Conservation (phyloP, 306 rosid species). For the Rubus idaeus region DNA sequence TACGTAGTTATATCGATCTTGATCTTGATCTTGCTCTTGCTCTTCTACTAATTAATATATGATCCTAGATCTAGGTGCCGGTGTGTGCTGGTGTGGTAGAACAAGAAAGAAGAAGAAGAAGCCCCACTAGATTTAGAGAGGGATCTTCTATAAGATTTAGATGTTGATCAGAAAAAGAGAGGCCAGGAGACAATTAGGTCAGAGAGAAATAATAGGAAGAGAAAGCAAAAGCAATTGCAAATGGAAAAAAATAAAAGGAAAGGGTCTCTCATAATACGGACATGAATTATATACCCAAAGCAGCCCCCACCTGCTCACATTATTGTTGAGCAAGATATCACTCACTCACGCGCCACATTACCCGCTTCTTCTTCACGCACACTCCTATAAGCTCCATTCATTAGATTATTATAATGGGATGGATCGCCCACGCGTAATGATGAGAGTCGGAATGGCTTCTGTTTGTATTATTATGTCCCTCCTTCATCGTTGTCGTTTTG, state of each 20-base stretch:
- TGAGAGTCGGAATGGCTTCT: slow-evolving; percentile 50
- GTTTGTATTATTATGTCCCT: slow-evolving; percentile 48
- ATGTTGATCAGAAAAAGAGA: slow-evolving; percentile 11
- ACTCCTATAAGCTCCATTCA: not conserved
- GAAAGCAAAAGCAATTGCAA: slow-evolving; percentile 37
- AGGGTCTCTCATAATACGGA: slow-evolving; percentile 51
- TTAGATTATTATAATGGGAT: not conserved
- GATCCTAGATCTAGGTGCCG: slow-evolving; percentile 4
- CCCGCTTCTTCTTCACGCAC: slow-evolving; percentile 22
- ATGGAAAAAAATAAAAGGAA: slow-evolving; percentile 38
- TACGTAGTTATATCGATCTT: not conserved
- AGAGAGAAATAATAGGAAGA: slow-evolving; percentile 37
- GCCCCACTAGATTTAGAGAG: slow-evolving; percentile 37
- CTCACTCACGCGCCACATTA: slow-evolving; percentile 24
- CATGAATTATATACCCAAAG: slow-evolving; percentile 68
- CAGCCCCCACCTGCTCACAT: slow-evolving; percentile 67
- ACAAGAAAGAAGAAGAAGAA: slow-evolving; percentile 20
- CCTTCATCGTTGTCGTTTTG: slow-evolving; percentile 43
- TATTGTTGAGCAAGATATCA: slow-evolving; percentile 21
- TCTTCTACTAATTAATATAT: not conserved
- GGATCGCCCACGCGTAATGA: slow-evolving; percentile 58
- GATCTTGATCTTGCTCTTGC: not conserved
- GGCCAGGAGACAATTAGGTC: slow-evolving; percentile 32
- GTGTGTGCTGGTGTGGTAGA: slow-evolving; percentile 5
- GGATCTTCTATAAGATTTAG: slow-evolving; percentile 32